phyloP scores from a whole-genome alignment of 2,329 filamentous ascomycete species.

The Xylariales sp. region DNA sequence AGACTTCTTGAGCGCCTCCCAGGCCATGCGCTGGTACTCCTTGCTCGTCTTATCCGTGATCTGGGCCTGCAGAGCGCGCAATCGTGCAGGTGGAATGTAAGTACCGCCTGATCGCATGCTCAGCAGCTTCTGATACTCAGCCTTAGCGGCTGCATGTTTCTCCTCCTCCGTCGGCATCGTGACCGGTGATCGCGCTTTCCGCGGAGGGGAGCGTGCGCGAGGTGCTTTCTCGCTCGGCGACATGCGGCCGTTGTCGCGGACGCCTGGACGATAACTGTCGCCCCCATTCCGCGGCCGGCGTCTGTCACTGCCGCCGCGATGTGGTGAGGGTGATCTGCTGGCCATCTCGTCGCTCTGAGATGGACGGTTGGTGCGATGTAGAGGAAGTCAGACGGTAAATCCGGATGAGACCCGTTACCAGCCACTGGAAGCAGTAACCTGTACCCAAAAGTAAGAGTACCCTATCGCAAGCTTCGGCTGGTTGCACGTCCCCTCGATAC shows the following conservation, averaged over 20 bases:
- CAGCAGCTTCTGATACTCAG: constrained; percentile 88
- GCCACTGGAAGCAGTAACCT: no score
- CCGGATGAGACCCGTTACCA: no score
- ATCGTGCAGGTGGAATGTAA: constrained; percentile 88
- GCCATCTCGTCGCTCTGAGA: no score
- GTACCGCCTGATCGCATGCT: constrained; percentile 92
- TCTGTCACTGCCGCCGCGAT: constrained; percentile 24
- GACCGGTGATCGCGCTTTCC: constrained; percentile 19
- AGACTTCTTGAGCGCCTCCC: constrained; percentile 97
- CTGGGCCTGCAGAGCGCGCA: constrained; percentile 89
- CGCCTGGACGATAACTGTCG: constrained; percentile 46
- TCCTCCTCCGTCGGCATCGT: constrained; percentile 63
- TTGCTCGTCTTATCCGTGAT: constrained; percentile 95
- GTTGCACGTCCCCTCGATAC: no score
- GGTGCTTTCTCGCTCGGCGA: constrained; percentile 2
- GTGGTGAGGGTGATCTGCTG: constrained; percentile 22
- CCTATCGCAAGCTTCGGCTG: not conserved
- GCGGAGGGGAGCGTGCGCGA: constrained; percentile 13
- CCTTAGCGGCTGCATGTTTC: constrained; percentile 83
- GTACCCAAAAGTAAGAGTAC: no score
- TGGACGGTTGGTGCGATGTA: no score
- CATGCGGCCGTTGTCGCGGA: constrained; percentile 20
- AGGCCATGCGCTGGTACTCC: constrained; percentile 98
- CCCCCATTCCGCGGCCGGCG: constrained; percentile 36
- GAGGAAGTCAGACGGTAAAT: not conserved